These are phyloP conservation scores for Platanus orientalis DNA, from an alignment of 164 flowering plant species.

Conservation along the genomic window DNA sequence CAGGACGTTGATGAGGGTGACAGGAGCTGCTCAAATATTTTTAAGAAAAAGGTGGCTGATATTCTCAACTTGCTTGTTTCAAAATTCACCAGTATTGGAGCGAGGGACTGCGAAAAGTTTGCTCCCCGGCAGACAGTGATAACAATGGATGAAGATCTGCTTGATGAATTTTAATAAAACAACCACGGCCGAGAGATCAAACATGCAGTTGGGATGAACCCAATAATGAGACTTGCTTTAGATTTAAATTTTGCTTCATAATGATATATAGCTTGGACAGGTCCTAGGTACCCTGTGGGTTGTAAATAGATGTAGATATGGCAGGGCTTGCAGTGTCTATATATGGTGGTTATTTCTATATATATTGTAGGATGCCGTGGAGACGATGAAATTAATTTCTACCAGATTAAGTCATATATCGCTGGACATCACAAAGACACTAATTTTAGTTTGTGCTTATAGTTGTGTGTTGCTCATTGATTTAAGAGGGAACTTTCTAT, in stretches of 20 bases:
- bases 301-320: not conserved
- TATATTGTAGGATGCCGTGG: not conserved
- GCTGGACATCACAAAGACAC: no score
- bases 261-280: no score
- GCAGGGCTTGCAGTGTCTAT: not conserved
- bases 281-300: not conserved
- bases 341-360: not conserved
- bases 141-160: not conserved
- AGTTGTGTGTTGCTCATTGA: no score
- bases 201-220: no score
- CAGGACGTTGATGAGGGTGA: conserved; percentile 49
- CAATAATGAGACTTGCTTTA: no score
- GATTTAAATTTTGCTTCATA: no score
- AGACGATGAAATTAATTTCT: no score
- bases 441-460: no score
- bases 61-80: conserved; percentile 35
- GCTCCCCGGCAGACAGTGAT: conserved; percentile 8
- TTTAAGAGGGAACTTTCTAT: no score
- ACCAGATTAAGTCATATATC: no score
- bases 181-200: no score
- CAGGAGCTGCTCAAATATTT: conserved; percentile 36
- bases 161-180: no score
- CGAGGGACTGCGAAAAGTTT: conserved; percentile 40
- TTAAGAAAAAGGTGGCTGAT: conserved; percentile 31
- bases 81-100: conserved; percentile 44